phyloP scores from a whole-genome alignment of 768 basidiomycete species.

The Dioszegia aurantiaca region DNA sequence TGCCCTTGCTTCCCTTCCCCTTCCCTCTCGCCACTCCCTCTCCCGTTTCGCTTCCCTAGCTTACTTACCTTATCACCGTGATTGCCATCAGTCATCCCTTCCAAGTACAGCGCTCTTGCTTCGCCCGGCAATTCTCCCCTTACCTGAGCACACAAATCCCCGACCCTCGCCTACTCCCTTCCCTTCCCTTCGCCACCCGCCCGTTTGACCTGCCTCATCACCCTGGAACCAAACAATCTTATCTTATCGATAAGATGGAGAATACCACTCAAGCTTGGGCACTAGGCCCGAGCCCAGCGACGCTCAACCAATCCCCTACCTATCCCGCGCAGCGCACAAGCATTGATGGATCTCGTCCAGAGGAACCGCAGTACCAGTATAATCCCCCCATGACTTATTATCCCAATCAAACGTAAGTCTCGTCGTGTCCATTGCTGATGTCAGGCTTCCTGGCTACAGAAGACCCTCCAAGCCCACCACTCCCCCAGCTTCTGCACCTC shows the following conservation, averaged over 20 bases:
- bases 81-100: no score
- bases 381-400: constrained; percentile 3
- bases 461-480: constrained; percentile 19
- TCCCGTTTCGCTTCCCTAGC: not conserved
- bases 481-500: constrained; percentile 25
- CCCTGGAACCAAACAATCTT: constrained; percentile 7
- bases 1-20: not conserved
- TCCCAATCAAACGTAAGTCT: constrained; percentile 13
- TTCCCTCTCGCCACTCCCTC: not conserved
- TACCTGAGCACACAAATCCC: no score
- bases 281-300: no score
- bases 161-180: no score
- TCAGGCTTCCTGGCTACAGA: constrained; percentile 16
- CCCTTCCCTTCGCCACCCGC: not conserved
- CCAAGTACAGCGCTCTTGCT: no score
- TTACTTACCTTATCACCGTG: no score
- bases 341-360: not conserved
- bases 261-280: not conserved
- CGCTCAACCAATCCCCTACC: not conserved
- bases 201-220: not conserved
- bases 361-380: not conserved
- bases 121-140: no score
- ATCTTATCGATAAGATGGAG: constrained; percentile 2
- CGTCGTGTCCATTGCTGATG: not conserved
- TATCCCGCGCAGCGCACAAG: not conserved